Evolutionary conservation across 2,329 filamentous ascomycete genomes (phyloP).

Genomic region (Sarocladiaceae sp.): DNA sequence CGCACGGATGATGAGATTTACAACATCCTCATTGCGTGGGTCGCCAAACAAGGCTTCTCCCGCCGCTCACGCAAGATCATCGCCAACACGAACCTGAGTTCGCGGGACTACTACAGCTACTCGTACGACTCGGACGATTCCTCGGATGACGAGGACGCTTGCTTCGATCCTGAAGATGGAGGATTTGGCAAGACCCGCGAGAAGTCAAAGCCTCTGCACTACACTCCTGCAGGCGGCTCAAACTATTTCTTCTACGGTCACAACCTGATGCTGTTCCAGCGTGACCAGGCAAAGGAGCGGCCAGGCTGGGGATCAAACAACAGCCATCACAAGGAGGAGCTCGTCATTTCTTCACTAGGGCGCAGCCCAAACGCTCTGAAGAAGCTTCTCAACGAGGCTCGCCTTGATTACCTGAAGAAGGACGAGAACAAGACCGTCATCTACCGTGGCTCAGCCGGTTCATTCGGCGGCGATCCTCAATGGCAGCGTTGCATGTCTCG

Average conservation of each 20-base stretch:
- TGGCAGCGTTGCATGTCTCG: conserved; percentile 61
- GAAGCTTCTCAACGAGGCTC: conserved; percentile 54
- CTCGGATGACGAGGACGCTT: conserved; percentile 26
- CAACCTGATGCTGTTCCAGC: conserved; percentile 50
- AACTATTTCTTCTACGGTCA: conserved; percentile 64
- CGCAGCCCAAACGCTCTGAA: conserved; percentile 55
- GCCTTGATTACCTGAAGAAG: conserved; percentile 46
- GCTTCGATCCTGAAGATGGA: conserved; percentile 18
- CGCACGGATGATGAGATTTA: conserved; percentile 66
- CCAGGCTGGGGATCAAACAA: conserved; percentile 13
- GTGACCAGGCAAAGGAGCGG: conserved; percentile 42
- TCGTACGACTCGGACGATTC: conserved; percentile 42
- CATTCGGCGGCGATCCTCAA: conserved; percentile 33
- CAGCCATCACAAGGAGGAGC: conserved; percentile 47
- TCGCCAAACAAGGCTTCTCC: conserved; percentile 56
- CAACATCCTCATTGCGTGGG: conserved; percentile 66
- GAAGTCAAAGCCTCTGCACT: conserved; percentile 46
- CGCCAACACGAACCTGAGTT: conserved; percentile 56
- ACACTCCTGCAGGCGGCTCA: conserved; percentile 61
- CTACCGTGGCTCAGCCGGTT: conserved; percentile 48
- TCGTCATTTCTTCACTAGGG: conserved; percentile 56
- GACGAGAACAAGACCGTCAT: conserved; percentile 60
- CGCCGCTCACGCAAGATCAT: conserved; percentile 55
- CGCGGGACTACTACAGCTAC: conserved; percentile 37
- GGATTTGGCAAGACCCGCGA: conserved; percentile 16